These are phyloP conservation scores for Rheum nobile DNA, from an alignment of 148 eudicot species.

Conservation along the genomic window DNA sequence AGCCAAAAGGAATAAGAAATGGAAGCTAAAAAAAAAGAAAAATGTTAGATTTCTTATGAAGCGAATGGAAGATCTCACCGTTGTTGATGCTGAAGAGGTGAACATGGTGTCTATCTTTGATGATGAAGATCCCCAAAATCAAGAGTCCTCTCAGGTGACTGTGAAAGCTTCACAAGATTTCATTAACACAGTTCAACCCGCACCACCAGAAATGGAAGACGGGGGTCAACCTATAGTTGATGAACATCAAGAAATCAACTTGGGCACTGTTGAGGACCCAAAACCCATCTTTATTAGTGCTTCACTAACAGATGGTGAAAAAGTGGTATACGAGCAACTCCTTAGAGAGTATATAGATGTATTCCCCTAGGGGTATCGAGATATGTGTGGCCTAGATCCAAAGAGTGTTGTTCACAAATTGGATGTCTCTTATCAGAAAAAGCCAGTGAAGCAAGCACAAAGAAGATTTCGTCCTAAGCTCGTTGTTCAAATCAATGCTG, in stretches of 20 bases:
- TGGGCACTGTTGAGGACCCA: no score
- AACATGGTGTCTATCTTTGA: background rate
- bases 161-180: background rate
- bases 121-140: background rate
- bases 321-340: background rate
- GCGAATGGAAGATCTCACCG: no score
- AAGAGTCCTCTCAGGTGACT: background rate
- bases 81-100: background rate
- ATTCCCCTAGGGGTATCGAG: background rate
- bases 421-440: background rate
- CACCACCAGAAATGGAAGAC: background rate
- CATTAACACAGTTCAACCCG: background rate
- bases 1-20: no score
- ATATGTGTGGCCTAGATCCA: background rate
- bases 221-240: background rate
- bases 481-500: background rate
- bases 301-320: background rate
- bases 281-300: background rate
- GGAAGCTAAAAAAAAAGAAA: no score
- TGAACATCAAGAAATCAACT: background rate
- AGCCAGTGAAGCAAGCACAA: background rate
- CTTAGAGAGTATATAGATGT: conserved; percentile 12
- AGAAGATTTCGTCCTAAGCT: background rate
- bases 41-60: no score
- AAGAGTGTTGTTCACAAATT: background rate